A percentile compares a stretch with the other conserved stretches of the same genome.
Conservation (phyloP, 2,329 filamentous ascomycete genomes). For the Laburnicola sp. region DNA sequence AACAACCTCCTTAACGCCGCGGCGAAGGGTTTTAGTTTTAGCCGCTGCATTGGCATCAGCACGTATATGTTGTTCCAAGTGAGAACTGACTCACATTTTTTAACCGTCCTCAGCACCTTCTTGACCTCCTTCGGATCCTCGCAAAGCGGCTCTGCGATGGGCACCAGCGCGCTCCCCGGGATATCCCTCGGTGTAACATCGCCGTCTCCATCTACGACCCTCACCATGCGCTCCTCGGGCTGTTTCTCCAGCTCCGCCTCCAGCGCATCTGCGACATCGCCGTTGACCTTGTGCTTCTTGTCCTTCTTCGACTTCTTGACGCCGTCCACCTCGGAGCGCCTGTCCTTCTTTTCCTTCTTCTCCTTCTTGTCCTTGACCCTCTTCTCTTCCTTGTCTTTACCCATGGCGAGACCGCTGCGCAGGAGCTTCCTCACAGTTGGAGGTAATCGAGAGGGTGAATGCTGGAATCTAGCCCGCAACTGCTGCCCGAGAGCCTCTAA, state of each 20-base stretch:
- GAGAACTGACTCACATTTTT: constrained; percentile 58
- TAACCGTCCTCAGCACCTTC: constrained; percentile 67
- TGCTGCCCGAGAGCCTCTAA: not conserved
- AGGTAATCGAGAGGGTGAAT: not conserved
- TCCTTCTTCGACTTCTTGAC: constrained; percentile 60
- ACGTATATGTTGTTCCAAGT: too few relatives aligned
- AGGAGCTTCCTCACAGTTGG: not conserved
- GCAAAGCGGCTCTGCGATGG: constrained; percentile 79
- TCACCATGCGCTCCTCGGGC: constrained; percentile 55
- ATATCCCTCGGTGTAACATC: constrained; percentile 48
- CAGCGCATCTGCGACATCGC: constrained; percentile 61
- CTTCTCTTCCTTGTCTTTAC: constrained; percentile 45
- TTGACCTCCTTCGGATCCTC: constrained; percentile 71
- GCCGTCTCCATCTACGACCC: constrained; percentile 48
- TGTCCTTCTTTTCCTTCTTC: constrained; percentile 67
- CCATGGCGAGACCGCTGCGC: constrained; percentile 30
- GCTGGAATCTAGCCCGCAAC: not conserved
- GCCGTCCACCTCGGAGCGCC: constrained; percentile 54
- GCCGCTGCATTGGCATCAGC: constrained; percentile 68
- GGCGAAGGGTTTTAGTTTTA: constrained; percentile 93
- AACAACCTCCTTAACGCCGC: constrained; percentile 98
- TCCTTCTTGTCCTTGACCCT: constrained; percentile 49
- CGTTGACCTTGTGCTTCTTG: constrained; percentile 67
- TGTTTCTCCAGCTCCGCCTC: constrained; percentile 62
- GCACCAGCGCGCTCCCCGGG: constrained; percentile 64